Conservation (phyloP, 768 basidiomycete species). For the Rhodosporidiobolus sp. region DNA sequence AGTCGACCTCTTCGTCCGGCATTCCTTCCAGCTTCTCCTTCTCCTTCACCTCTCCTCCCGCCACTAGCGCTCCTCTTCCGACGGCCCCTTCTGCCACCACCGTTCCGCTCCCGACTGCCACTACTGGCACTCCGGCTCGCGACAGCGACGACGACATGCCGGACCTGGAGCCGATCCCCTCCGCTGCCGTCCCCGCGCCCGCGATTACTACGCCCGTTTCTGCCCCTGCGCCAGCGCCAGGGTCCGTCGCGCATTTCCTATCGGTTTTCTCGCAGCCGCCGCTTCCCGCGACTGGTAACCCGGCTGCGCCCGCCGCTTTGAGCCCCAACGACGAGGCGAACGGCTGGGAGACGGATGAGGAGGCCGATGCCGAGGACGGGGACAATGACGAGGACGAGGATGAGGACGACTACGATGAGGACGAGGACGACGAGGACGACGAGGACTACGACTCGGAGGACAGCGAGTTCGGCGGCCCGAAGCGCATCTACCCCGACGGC, state of each 20-base stretch:
- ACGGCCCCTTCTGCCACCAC: neutral
- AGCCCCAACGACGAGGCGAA: neutral
- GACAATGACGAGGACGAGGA: conserved; percentile 18
- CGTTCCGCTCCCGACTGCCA: neutral
- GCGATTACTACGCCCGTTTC: neutral
- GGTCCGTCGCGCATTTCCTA: no score
- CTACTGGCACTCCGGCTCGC: neutral
- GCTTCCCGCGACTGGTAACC: neutral
- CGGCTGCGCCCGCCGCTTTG: no score
- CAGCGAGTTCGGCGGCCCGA: neutral
- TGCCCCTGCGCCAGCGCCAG: neutral
- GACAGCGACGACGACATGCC: neutral
- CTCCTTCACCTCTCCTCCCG: neutral
- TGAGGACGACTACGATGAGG: conserved; percentile 4
- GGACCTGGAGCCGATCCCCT: neutral
- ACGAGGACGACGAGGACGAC: conserved; percentile 5
- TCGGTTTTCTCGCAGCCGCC: neutral
- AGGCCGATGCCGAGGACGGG: conserved; percentile 5
- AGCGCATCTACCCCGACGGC: conserved; percentile 39
- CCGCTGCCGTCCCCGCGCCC: neutral
- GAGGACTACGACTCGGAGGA: conserved; percentile 1
- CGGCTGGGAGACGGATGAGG: neutral
- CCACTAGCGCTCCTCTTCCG: neutral
- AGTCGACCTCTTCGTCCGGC: neutral
- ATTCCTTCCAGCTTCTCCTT: neutral